These are phyloP conservation scores for Hirsutella minnesotensis DNA, from an alignment of 2,329 filamentous ascomycete species.

Conservation along the genomic window DNA sequence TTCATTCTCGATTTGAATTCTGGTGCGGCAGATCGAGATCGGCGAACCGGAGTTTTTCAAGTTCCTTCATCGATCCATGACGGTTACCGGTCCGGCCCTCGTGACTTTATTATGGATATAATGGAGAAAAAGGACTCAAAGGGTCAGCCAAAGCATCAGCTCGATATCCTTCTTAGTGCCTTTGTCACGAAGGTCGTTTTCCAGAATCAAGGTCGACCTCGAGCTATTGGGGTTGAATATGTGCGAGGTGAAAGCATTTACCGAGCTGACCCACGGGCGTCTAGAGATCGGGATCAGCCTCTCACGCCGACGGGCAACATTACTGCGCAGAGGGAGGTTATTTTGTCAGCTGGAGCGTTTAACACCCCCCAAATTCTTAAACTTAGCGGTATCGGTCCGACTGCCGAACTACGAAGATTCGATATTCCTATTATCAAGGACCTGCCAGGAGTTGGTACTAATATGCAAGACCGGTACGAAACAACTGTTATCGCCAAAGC, in stretches of 20 bases:
- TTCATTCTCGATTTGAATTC: conserved; percentile 38
- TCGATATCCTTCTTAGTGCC: conserved; percentile 12
- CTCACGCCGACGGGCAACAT: conserved; percentile 8
- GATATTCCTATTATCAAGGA: conserved; percentile 41
- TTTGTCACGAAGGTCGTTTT: conserved; percentile 25
- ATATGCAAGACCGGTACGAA: conserved; percentile 24
- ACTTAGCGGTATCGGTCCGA: conserved; percentile 32
- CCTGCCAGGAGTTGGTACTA: conserved; percentile 50
- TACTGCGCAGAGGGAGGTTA: conserved; percentile 29
- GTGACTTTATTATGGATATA: conserved; percentile 31
- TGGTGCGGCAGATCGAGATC: conserved; percentile 30
- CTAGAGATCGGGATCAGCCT: background rate
- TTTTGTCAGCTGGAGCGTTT: conserved; percentile 34
- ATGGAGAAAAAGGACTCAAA: conserved; percentile 10
- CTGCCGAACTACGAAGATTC: conserved; percentile 23
- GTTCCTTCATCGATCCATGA: conserved; percentile 33
- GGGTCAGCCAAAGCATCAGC: conserved; percentile 4
- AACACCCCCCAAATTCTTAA: conserved; percentile 35
- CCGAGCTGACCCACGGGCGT: conserved; percentile 27
- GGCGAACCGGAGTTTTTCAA: conserved; percentile 25
- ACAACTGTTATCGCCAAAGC: conserved; percentile 6
- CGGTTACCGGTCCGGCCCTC: conserved; percentile 31
- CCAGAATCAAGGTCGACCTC: conserved; percentile 13
- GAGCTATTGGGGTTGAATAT: conserved; percentile 31
- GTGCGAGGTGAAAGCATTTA: conserved; percentile 28